Evolutionary conservation across 805 yeast species (phyloP), one percentile per base, ranked within the genome.

Genomic region (Ogataea paraovalis): DNA sequence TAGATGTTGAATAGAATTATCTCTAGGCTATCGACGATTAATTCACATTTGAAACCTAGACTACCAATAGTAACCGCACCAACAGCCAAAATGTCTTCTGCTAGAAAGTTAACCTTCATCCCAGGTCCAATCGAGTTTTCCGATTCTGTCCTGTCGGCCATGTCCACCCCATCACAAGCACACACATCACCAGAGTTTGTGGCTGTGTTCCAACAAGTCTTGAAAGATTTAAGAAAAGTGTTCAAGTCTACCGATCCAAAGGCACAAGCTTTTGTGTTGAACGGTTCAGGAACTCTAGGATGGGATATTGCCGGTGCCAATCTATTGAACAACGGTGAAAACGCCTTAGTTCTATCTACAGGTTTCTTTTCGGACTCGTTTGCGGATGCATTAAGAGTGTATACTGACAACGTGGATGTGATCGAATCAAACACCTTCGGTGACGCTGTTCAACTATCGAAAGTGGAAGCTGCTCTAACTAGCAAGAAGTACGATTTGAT

Each of bases 241-340:
- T 91, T 91, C 77, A 78, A 83, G 62, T 82, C 92, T 25, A 70
- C 80, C 23, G 80, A 77, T 58, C 66, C 79, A 13, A 63, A 68
- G n/a, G 79, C 94, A 33, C 96, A 88, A 70, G 88, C 91, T 7
- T 75, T 87, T 50, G 87, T 92, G 14, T 63, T 92, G 48, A 76
- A 94, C 3, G 98, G 97, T 39, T 85, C 96, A 2, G 98, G 98
- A 48, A 89, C 97, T 19, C 75, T 91, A 38, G 98, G 98, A 33
- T 91, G 97, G 96, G 98, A 91, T 61, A 72, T 91, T 52, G 83
- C 80, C 38, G 96, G 85, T 22, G 76, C 96, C 30, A 91, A 92
- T 69, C 73, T 90, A 55, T 60, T 88, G 45, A 60, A 70, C 16
- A 73, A 76, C 2, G 83, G 81, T 47, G 96, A 90, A 49, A 76